Percentiles rank a stretch among this genome's conserved stretches.
Evolutionary conservation across 1,284 basidiomycete genomes (phyloP).

Genomic region (Flammula alnicola): DNA sequence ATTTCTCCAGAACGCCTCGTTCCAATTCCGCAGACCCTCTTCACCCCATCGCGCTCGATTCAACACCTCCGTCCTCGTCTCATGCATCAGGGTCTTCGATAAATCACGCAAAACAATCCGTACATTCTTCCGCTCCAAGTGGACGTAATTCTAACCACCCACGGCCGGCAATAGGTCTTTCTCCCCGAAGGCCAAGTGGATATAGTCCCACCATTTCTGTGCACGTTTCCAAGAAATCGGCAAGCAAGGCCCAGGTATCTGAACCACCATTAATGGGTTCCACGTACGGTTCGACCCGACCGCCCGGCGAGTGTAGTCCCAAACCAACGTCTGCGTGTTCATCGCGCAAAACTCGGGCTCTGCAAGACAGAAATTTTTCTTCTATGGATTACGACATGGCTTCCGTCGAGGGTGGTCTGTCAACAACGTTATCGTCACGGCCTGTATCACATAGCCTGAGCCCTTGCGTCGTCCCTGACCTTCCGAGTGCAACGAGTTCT

Average conservation of each 20-base stretch:
- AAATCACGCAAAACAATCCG: not conserved
- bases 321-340: constrained; percentile 10
- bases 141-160: not conserved
- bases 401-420: not conserved
- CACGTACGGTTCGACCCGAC: constrained; percentile 17
- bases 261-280: constrained; percentile 7
- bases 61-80: not conserved
- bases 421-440: constrained; percentile 1
- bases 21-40: constrained; percentile 2
- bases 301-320: constrained; percentile 16
- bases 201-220: not conserved
- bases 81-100: not conserved
- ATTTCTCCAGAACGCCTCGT: constrained; percentile 1
- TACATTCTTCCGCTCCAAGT: constrained; percentile 1
- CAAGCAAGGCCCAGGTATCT: not conserved
- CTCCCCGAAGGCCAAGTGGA: not conserved
- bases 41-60: not conserved
- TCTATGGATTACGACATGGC: constrained; percentile 5
- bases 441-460: no score
- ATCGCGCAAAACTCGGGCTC: constrained; percentile 2
- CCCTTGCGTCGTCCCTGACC: no score
- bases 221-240: constrained; percentile 1
- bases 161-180: not conserved
- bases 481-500: constrained; percentile 9
- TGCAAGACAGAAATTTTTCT: constrained; percentile 5